Conservation (phyloP, 441 rosid species). For the Pelargonium fulgidum region DNA sequence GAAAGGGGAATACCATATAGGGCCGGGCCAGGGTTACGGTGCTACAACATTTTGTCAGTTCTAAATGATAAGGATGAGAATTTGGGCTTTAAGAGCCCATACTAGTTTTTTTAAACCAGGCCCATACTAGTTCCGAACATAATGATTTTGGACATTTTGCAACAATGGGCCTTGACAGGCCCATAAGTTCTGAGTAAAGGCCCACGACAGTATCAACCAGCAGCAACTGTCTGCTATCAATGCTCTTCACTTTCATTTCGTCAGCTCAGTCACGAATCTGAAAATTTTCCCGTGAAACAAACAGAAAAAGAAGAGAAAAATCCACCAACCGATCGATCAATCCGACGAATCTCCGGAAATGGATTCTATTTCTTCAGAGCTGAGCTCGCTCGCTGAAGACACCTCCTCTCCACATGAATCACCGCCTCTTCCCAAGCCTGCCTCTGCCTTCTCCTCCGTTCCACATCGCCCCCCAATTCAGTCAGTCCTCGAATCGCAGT, state of each 20-base stretch:
- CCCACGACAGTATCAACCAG: neutral
- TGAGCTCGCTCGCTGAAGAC: neutral
- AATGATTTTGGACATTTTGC: no score
- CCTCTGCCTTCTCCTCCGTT: neutral
- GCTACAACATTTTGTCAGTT: no score
- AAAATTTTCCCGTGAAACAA: neutral
- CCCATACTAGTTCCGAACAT: no score
- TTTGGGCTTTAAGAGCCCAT: no score
- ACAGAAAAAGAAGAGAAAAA: neutral
- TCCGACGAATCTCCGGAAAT: neutral
- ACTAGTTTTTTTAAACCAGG: no score
- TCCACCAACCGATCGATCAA: neutral
- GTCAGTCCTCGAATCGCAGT: neutral
- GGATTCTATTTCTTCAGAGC: slow-evolving; percentile 1
- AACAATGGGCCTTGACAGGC: no score
- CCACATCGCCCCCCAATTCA: slow-evolving; percentile 3
- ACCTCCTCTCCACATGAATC: neutral
- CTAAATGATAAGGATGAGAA: no score
- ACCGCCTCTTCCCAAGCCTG: neutral
- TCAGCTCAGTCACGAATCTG: neutral
- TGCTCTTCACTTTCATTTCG: neutral
- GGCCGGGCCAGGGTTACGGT: no score
- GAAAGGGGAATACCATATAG: no score
- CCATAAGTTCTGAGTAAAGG: no score
- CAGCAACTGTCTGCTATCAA: no score